phyloP scores from a whole-genome alignment of 257 asterid genomes.

The Fraxinus cuspidata region DNA sequence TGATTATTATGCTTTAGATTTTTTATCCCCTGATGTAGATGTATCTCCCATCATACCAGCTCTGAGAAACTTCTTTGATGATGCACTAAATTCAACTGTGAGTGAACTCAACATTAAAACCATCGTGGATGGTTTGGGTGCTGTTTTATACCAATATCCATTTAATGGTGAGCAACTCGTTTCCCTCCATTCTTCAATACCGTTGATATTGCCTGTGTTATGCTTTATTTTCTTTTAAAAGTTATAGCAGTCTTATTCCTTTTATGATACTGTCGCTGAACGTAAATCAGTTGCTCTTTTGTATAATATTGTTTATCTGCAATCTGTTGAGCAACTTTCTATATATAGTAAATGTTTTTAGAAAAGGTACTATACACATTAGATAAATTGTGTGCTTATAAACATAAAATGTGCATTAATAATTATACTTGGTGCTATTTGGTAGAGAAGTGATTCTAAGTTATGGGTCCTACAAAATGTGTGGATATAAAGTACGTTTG shows the following conservation, averaged over 20 bases:
- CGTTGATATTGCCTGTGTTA: background rate
- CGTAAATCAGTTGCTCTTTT: slow-evolving; percentile 9
- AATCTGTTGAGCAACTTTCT: background rate
- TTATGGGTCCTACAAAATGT: background rate
- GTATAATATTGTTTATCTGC: background rate
- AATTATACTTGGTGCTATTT: background rate
- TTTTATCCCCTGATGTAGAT: slow-evolving; percentile 88
- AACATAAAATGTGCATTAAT: background rate
- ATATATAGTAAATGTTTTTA: background rate
- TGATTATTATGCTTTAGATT: slow-evolving; percentile 92
- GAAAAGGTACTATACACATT: background rate
- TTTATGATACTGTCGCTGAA: background rate
- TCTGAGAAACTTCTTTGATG: slow-evolving; percentile 78
- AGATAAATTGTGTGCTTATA: background rate
- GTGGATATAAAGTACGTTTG: background rate
- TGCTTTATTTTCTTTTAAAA: slow-evolving; percentile 13
- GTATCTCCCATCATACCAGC: slow-evolving; percentile 97
- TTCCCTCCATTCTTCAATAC: slow-evolving; percentile 13
- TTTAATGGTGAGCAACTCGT: slow-evolving; percentile 70
- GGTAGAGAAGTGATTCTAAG: background rate
- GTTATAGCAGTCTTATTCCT: slow-evolving; percentile 15
- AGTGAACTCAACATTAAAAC: slow-evolving; percentile 97
- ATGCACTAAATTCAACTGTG: slow-evolving; percentile 86
- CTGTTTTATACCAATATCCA: slow-evolving; percentile 86
- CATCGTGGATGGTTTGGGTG: slow-evolving; percentile 92